These are phyloP conservation scores for Chalciporus sp. DNA, from an alignment of 1,284 basidiomycete genomes.

Conservation along the genomic window DNA sequence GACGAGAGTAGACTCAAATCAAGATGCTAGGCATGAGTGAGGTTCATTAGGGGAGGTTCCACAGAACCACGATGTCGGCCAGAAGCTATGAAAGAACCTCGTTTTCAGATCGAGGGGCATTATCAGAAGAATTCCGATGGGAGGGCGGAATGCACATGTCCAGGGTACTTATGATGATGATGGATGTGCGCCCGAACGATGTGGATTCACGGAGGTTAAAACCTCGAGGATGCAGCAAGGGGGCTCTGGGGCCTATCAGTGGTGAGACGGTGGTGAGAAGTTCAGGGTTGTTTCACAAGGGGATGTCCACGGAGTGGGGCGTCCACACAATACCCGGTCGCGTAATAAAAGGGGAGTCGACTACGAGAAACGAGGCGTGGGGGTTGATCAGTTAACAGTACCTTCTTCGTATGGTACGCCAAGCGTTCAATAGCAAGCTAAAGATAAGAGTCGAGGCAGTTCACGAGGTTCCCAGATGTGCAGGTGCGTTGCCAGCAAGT, in stretches of 20 bases:
- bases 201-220: neutral
- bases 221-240: slow-evolving; percentile 20
- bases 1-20: neutral
- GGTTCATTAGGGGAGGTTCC: no score
- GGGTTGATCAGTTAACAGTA: no score
- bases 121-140: neutral
- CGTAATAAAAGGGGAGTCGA: neutral
- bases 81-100: neutral
- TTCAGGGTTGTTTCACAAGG: no score
- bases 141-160: no score
- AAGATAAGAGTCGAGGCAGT: neutral
- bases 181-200: neutral
- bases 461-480: neutral
- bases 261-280: no score
- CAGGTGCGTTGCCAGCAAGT: neutral
- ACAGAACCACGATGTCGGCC: neutral
- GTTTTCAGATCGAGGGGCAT: neutral
- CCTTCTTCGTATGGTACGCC: neutral
- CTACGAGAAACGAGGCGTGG: no score
- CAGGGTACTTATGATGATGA: neutral
- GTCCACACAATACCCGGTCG: neutral
- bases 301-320: no score
- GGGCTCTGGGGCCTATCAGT: no score
- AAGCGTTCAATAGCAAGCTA: no score
- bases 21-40: neutral